A percentile compares a stretch with the other conserved stretches of the same genome.
Conservation (phyloP, 176 grass and related monocot genomes). For the Saccharum officinarum region DNA sequence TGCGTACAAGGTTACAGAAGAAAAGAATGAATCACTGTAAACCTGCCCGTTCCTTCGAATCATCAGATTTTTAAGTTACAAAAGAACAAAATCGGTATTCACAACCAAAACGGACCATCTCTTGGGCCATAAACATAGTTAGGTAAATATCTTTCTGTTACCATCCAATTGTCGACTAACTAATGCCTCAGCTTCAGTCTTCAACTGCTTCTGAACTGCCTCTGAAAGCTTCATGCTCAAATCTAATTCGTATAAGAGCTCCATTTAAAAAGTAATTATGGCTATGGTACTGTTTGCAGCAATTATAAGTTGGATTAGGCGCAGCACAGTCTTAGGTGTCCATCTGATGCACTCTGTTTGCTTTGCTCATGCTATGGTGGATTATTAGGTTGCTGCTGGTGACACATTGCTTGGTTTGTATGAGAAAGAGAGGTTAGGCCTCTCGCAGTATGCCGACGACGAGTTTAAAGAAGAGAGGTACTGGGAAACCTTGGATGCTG, state of each 20-base stretch:
- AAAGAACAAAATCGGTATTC: neutral
- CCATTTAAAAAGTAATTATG: neutral
- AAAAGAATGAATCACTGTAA: neutral
- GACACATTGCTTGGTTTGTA: slow-evolving; percentile 50
- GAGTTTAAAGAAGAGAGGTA: slow-evolving; percentile 37
- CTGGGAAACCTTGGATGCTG: slow-evolving; percentile 81
- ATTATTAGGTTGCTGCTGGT: slow-evolving; percentile 48
- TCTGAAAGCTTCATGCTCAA: neutral
- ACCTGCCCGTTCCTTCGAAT: neutral
- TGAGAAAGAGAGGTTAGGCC: slow-evolving; percentile 51
- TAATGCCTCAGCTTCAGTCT: neutral
- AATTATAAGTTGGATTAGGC: neutral
- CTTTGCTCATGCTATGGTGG: slow-evolving; percentile 1
- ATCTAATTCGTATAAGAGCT: neutral
- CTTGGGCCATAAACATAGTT: neutral
- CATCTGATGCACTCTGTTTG: neutral
- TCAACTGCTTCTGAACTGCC: neutral
- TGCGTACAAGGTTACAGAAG: neutral
- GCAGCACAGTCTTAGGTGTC: neutral
- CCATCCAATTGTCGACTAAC: neutral
- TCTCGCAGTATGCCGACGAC: slow-evolving; percentile 36
- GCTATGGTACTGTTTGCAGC: neutral
- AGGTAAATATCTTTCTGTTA: neutral
- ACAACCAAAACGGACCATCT: neutral
- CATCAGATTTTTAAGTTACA: neutral